Percentiles rank a stretch among this genome's conserved stretches.
Conservation (phyloP, 805 yeast genomes). For the Metschnikowia sp. region DNA sequence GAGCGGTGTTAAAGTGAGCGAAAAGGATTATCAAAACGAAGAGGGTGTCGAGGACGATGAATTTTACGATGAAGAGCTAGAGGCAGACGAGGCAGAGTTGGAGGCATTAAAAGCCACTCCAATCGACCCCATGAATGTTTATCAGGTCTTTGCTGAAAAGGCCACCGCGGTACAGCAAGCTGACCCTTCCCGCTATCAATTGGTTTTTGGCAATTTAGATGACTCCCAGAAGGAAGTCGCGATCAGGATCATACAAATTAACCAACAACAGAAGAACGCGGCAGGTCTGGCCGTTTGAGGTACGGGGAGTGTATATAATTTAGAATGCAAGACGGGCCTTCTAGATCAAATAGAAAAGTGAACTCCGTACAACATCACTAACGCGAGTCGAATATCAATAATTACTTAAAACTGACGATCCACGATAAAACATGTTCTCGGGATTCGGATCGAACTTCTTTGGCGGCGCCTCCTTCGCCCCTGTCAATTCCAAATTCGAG, state of each 20-base stretch:
- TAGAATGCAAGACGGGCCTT: not conserved
- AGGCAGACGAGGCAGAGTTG: conserved; percentile 68
- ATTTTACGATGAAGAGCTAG: conserved; percentile 27
- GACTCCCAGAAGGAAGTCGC: conserved; percentile 34
- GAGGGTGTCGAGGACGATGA: conserved; percentile 33
- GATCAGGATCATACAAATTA: conserved; percentile 25
- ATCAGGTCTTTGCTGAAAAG: conserved; percentile 57
- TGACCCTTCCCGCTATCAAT: conserved; percentile 48
- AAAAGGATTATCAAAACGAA: conserved; percentile 20
- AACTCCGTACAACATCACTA: not conserved
- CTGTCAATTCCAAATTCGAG: conserved; percentile 51
- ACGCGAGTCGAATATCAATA: not conserved
- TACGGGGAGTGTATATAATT: conserved; percentile 3
- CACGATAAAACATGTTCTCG: conserved; percentile 31
- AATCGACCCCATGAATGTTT: conserved; percentile 73
- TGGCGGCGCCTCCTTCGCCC: conserved; percentile 32
- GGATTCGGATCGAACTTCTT: conserved; percentile 40
- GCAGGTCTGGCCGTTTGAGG: conserved; percentile 4
- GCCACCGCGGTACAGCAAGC: conserved; percentile 46
- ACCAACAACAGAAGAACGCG: conserved; percentile 14
- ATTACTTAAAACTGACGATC: no score
- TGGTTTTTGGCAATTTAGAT: conserved; percentile 40
- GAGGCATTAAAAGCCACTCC: conserved; percentile 83
- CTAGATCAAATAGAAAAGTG: no score
- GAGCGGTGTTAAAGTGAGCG: conserved; percentile 27